phyloP scores from a whole-genome alignment of 768 basidiomycete genomes.

The Suillus lakei region DNA sequence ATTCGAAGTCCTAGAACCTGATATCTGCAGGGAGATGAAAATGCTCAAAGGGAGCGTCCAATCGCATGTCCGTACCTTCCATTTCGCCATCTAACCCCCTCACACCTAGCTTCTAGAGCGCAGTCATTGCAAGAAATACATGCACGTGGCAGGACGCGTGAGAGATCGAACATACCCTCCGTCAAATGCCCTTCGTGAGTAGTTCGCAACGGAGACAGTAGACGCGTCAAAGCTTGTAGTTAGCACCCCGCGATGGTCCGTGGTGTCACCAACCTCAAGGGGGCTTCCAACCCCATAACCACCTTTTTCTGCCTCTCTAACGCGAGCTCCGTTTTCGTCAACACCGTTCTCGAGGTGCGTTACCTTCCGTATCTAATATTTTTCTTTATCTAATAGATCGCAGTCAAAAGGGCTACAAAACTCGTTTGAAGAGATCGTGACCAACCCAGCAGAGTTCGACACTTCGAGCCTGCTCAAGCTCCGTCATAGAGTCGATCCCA shows the following conservation, averaged over 20 bases:
- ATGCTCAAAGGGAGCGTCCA: constrained; percentile 64
- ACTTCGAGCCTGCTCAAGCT: constrained; percentile 72
- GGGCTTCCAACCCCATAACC: constrained; percentile 58
- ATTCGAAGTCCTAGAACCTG: constrained; percentile 84
- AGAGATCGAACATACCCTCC: constrained; percentile 80
- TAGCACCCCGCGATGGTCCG: constrained; percentile 99
- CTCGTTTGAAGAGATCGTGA: constrained; percentile 84
- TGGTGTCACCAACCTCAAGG: constrained; percentile 79
- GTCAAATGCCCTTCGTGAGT: constrained; percentile 86
- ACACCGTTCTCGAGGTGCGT: constrained; percentile 81
- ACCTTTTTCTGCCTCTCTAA: constrained; percentile 92
- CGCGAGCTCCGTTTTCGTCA: constrained; percentile 90
- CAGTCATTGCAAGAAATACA: constrained; percentile 74
- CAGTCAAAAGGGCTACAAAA: constrained; percentile 76
- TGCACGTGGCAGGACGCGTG: constrained; percentile 65
- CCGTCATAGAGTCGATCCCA: constrained; percentile 74
- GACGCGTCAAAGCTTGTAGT: neutral
- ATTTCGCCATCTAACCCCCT: neutral
- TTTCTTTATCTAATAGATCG: neutral
- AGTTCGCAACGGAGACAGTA: neutral
- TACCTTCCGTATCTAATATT: neutral
- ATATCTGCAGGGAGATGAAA: constrained; percentile 84
- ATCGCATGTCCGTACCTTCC: constrained; percentile 70
- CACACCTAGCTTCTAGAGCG: constrained; percentile 48
- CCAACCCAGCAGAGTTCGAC: constrained; percentile 91